phyloP scores from a whole-genome alignment of 352 stramenopile species.

The Plasmopara muralis region DNA sequence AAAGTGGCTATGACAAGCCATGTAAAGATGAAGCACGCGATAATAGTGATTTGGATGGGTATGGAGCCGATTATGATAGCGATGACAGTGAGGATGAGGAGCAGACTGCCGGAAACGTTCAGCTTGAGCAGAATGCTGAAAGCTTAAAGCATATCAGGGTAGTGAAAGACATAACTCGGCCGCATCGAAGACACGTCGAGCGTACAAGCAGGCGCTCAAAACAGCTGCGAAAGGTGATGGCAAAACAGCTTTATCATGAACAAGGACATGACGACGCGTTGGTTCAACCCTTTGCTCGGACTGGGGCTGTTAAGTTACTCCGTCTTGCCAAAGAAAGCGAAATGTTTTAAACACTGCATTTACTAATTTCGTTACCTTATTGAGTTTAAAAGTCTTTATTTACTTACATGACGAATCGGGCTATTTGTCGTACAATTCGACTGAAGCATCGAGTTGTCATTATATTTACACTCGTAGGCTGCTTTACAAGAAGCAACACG shows the following conservation, averaged over 20 bases:
- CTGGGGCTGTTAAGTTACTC: conserved; percentile 47
- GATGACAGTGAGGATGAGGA: conserved; percentile 47
- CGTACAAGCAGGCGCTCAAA: conserved; percentile 16
- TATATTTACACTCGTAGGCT: too few species aligned
- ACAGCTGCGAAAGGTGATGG: conserved; percentile 18
- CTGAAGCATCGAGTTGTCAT: too few species aligned
- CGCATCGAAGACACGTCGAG: conserved; percentile 21
- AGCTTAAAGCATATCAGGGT: too few species aligned
- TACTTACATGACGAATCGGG: too few species aligned
- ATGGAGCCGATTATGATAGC: conserved; percentile 63
- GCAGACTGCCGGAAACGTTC: conserved; percentile 5
- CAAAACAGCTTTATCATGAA: conserved; percentile 3
- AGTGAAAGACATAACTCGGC: not conserved
- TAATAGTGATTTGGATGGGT: conserved; percentile 37
- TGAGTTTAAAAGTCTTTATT: too few species aligned
- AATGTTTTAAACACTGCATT: conserved; percentile 40
- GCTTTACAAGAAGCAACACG: too few species aligned
- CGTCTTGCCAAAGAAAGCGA: conserved; percentile 69
- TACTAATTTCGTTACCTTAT: too few species aligned
- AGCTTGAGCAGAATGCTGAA: conserved; percentile 4
- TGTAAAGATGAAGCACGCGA: conserved; percentile 7
- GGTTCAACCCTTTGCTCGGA: conserved; percentile 66
- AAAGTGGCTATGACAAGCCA: not conserved
- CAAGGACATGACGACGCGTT: conserved; percentile 6
- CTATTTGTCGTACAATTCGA: too few species aligned